Evolutionary conservation across 768 basidiomycete species (phyloP).

Genomic region (Trametes punicea): DNA sequence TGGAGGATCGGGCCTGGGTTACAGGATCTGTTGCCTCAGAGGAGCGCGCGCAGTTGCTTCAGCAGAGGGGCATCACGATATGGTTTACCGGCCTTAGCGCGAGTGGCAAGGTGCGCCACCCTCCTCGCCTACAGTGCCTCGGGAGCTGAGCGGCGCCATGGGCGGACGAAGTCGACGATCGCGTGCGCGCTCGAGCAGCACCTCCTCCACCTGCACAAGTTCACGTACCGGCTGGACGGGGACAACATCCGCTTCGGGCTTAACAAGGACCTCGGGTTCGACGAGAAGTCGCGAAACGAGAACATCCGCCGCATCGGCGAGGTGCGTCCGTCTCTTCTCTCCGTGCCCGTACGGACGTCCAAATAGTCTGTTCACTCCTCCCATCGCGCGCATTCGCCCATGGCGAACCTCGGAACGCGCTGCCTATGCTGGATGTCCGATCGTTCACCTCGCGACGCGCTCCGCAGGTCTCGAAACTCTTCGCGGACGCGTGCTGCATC

Average conservation of each 20-base stretch:
- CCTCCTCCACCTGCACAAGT: constrained; percentile 81
- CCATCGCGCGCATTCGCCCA: background rate
- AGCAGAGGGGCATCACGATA: constrained; percentile 86
- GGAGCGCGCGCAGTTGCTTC: constrained; percentile 66
- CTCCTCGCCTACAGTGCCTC: background rate
- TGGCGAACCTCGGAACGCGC: background rate
- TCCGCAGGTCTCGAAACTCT: constrained; percentile 87
- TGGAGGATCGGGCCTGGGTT: background rate
- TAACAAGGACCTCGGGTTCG: constrained; percentile 95
- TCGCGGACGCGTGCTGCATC: constrained; percentile 83
- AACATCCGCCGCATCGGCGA: constrained; percentile 98
- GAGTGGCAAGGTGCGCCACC: constrained; percentile 75
- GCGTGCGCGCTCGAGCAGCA: constrained; percentile 97
- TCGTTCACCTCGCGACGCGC: background rate
- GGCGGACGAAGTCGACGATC: constrained; percentile 75
- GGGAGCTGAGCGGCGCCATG: background rate
- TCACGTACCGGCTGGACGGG: constrained; percentile 90
- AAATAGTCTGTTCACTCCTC: too few relatives aligned
- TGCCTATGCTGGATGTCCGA: background rate
- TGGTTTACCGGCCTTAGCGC: constrained; percentile 97
- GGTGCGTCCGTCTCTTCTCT: constrained; percentile 41
- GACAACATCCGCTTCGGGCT: constrained; percentile 95
- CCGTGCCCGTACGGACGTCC: too few relatives aligned
- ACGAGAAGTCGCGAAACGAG: constrained; percentile 87
- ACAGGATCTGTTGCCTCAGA: constrained; percentile 60